Percentiles rank a stretch among this genome's conserved stretches.
Evolutionary conservation across 2,329 filamentous ascomycete species (phyloP).

Genomic region (Trichoderma arundinaceum): DNA sequence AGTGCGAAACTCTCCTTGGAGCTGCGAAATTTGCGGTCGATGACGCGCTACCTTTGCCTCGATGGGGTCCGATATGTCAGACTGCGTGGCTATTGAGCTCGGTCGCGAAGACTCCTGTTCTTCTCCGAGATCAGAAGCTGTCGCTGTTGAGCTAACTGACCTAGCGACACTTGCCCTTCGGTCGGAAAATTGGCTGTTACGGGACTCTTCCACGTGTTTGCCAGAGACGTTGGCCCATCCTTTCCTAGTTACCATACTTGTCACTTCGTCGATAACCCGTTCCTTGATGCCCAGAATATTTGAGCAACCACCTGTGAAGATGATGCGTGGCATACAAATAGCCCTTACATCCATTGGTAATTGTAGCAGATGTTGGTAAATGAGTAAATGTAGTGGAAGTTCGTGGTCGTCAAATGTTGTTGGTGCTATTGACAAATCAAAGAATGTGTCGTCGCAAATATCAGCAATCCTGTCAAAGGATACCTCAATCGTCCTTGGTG

Average conservation of each 20-base stretch:
- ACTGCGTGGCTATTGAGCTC: slow-evolving; percentile 37
- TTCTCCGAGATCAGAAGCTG: slow-evolving; percentile 38
- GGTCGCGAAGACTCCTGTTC: slow-evolving; percentile 36
- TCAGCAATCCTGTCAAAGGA: slow-evolving; percentile 73
- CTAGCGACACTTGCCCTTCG: slow-evolving; percentile 37
- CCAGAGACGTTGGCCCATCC: slow-evolving; percentile 82
- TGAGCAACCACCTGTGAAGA: slow-evolving; percentile 83
- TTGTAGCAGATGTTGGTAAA: slow-evolving; percentile 76
- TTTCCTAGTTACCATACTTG: slow-evolving; percentile 65
- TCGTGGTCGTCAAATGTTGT: slow-evolving; percentile 84
- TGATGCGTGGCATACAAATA: slow-evolving; percentile 84
- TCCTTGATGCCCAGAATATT: slow-evolving; percentile 78
- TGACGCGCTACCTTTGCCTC: slow-evolving; percentile 47
- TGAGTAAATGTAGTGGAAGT: slow-evolving; percentile 73
- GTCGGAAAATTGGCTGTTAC: slow-evolving; percentile 41
- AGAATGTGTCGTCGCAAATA: slow-evolving; percentile 76
- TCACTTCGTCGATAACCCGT: slow-evolving; percentile 77
- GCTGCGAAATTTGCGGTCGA: slow-evolving; percentile 46
- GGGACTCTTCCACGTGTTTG: slow-evolving; percentile 65
- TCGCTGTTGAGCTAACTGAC: slow-evolving; percentile 35
- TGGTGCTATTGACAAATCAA: slow-evolving; percentile 60
- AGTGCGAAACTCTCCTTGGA: slow-evolving; percentile 67
- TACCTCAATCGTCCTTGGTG: slow-evolving; percentile 64
- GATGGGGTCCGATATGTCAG: slow-evolving; percentile 41
- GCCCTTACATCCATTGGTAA: slow-evolving; percentile 83